Conservation (phyloP, 306 rosid species). For the Pyrus pyrifolia region DNA sequence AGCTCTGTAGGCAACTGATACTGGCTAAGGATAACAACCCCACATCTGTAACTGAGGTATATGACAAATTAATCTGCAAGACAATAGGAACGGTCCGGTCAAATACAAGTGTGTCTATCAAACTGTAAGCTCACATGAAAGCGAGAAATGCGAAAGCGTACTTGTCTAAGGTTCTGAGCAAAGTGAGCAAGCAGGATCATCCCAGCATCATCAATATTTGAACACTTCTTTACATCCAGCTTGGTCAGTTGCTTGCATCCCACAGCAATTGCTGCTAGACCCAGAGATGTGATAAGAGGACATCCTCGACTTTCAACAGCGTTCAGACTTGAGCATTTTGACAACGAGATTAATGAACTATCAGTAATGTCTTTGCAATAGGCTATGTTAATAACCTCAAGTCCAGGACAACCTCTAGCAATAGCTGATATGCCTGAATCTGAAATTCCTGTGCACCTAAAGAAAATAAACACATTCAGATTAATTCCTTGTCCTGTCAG, state of each 20-base stretch:
- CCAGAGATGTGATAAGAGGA: constrained; percentile 56
- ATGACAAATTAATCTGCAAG: constrained; percentile 86
- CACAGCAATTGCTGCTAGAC: constrained; percentile 58
- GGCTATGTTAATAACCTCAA: constrained; percentile 68
- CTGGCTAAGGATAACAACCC: constrained; percentile 83
- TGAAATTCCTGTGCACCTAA: constrained; percentile 73
- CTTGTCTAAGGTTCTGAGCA: constrained; percentile 89
- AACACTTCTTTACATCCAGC: constrained; percentile 81
- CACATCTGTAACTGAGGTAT: constrained; percentile 68
- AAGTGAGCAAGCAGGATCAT: constrained; percentile 69
- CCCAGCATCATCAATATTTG: constrained; percentile 65
- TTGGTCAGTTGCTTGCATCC: constrained; percentile 63
- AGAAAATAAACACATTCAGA: constrained; percentile 10
- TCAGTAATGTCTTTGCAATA: constrained; percentile 76
- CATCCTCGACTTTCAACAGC: constrained; percentile 85
- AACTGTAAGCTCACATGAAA: constrained; percentile 9
- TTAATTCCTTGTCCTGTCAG: not conserved
- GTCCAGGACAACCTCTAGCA: constrained; percentile 68
- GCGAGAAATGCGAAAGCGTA: constrained; percentile 19
- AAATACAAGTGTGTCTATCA: not conserved
- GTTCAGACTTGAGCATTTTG: constrained; percentile 57
- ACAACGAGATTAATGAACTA: constrained; percentile 43
- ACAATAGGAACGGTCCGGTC: not conserved
- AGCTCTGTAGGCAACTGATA: constrained; percentile 76
- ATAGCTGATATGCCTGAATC: constrained; percentile 69